A percentile compares a stretch with the other conserved stretches of the same genome.
These are phyloP conservation scores for Russula dissimulans DNA, from an alignment of 768 basidiomycete species.

Conservation along the genomic window DNA sequence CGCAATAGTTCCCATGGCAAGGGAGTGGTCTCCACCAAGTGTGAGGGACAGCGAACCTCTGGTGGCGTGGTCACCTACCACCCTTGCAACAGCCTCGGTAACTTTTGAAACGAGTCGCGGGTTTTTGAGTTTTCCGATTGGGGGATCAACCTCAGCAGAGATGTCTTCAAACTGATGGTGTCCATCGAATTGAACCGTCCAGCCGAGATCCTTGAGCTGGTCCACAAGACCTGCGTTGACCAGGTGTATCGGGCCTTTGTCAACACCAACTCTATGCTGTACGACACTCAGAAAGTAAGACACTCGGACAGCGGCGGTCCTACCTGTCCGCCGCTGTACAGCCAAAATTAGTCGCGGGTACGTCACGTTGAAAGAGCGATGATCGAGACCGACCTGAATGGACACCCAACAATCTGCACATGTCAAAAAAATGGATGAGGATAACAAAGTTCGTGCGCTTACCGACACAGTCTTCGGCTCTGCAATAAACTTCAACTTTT, in stretches of 20 bases:
- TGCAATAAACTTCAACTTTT: slow-evolving; percentile 38
- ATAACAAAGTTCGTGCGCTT: not conserved
- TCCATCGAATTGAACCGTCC: slow-evolving; percentile 85
- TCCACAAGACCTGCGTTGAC: slow-evolving; percentile 76
- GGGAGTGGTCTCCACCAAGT: slow-evolving; percentile 91
- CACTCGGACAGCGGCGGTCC: slow-evolving; percentile 22
- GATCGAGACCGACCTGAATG: slow-evolving; percentile 65
- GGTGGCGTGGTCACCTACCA: slow-evolving; percentile 64
- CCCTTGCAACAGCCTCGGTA: slow-evolving; percentile 65
- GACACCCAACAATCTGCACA: slow-evolving; percentile 81
- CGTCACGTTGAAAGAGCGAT: not conserved
- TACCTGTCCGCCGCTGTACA: slow-evolving; percentile 56
- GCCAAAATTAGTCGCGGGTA: not conserved
- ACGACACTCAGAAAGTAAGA: slow-evolving; percentile 11
- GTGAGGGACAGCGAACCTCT: slow-evolving; percentile 82
- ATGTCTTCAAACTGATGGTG: slow-evolving; percentile 84
- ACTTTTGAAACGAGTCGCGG: slow-evolving; percentile 82
- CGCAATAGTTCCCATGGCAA: slow-evolving; percentile 92
- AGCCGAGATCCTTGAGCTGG: slow-evolving; percentile 72
- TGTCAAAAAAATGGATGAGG: slow-evolving; percentile 7
- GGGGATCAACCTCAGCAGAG: slow-evolving; percentile 53
- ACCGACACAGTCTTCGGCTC: slow-evolving; percentile 76
- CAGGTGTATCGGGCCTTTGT: slow-evolving; percentile 81
- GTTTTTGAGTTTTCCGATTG: slow-evolving; percentile 85
- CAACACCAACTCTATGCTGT: slow-evolving; percentile 72